These are phyloP conservation scores for Tothia fuscella DNA, from an alignment of 2,329 filamentous ascomycete genomes.

Conservation along the genomic window DNA sequence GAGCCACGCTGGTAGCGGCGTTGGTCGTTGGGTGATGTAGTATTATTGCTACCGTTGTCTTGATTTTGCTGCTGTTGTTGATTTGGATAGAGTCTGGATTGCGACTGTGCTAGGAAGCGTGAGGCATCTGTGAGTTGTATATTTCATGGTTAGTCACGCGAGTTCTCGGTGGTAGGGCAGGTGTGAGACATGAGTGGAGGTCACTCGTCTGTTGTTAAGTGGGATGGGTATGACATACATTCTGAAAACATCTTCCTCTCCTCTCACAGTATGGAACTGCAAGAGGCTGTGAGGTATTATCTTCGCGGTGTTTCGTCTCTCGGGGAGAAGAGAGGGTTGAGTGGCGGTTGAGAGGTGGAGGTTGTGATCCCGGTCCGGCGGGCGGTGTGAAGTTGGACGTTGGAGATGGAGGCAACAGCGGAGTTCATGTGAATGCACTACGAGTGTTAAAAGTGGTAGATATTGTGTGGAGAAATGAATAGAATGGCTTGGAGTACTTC, in stretches of 20 bases:
- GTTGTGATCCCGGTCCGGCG: too few relatives aligned
- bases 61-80: conserved; percentile 5
- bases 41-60: conserved; percentile 20
- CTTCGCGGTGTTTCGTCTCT: too few relatives aligned
- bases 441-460: too few relatives aligned
- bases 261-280: too few relatives aligned
- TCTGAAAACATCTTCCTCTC: conserved; percentile 62
- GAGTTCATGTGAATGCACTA: too few relatives aligned
- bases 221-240: conserved; percentile 49
- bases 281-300: too few relatives aligned
- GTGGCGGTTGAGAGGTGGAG: too few relatives aligned
- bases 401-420: too few relatives aligned
- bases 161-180: conserved; percentile 15
- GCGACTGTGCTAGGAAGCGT: conserved; percentile 89
- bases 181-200: conserved; percentile 18
- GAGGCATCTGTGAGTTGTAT: conserved; percentile 62
- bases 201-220: not conserved
- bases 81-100: conserved; percentile 58
- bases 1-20: conserved; percentile 1
- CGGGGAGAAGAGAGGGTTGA: too few relatives aligned
- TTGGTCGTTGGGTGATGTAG: not conserved
- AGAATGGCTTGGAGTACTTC: too few relatives aligned
- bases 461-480: too few relatives aligned
- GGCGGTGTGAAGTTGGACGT: too few relatives aligned
- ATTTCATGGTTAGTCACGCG: conserved; percentile 32